Evolutionary conservation across 2,329 filamentous ascomycete species (phyloP), one percentile per base, ranked within the genome.

Genomic region (Daldinia eschscholtzii): DNA sequence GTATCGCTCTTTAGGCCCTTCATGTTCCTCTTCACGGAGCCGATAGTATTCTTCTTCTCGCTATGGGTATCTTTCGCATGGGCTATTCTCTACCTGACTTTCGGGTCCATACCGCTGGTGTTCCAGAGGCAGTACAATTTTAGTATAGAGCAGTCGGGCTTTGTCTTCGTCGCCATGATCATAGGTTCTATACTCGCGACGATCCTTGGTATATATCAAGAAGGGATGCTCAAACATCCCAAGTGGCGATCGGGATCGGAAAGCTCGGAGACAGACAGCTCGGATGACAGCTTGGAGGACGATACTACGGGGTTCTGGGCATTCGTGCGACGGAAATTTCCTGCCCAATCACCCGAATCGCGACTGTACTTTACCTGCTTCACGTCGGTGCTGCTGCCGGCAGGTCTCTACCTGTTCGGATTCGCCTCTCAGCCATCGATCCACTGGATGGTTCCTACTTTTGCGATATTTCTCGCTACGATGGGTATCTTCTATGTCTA

Each of bases 1-100:
- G 88, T 93, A 12, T 96, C 93, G 0, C 80, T 95, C 6, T 89
- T 88, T 70, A 87, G 94, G 0, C 94, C 94, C 0, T 97, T 97
- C 78, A 88, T 90, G 74, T 85, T 94, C 1, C 87, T 94, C 15
- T 81, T 91, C 71, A 94, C 92, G 0, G 92, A 94, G 72, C 90
- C 92, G 0, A 90, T 93, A 9, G 91, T 94, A 13, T 93, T 94
- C 80, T 93, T 88, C 82, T 98, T 98, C 82, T 93, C 91, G 0
- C 84, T 97, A 0, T 98, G 94, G 94, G 91, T 94, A 0, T 87
- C 93, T 0, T 98, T 98, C 79, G 91, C 91, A 20, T 98, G 94
- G 94, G 93, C 92, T 0, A 87, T 97, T 0, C 86, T 98, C 0
- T 98, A 97, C 79, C 83, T 97, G 18, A 93, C 92, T 12, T 95